Evolutionary conservation across 208 protist genomes (phyloP).

Genomic region (Angomonas desouzai): DNA sequence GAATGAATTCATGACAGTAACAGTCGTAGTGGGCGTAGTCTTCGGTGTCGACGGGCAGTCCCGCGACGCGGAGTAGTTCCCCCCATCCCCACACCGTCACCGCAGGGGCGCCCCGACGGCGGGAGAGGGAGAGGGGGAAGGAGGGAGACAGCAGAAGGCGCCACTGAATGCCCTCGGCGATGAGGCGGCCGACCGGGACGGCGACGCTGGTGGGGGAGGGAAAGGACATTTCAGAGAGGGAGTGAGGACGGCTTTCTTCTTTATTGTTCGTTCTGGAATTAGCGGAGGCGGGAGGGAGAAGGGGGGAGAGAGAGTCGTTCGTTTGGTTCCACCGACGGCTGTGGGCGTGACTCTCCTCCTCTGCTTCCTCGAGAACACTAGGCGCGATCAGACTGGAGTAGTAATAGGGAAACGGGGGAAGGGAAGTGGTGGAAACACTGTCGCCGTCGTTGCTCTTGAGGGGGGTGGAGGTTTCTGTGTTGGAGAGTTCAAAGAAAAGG

Average conservation of each 20-base stretch:
- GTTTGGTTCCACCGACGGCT: no score
- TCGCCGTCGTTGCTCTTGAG: neutral
- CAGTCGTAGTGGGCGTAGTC: neutral
- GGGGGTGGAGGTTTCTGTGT: no score
- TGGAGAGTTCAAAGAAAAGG: neutral
- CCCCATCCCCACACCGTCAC: neutral
- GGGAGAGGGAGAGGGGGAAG: neutral
- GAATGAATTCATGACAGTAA: constrained; percentile 3
- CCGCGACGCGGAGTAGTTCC: neutral
- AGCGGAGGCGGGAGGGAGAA: no score
- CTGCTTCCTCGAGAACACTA: no score
- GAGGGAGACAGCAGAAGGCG: neutral
- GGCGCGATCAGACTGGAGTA: no score
- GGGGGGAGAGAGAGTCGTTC: no score
- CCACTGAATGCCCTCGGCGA: neutral
- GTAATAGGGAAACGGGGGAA: no score
- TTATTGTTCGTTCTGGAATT: no score
- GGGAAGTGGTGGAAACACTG: no score
- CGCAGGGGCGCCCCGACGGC: no score
- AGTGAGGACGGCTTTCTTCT: neutral
- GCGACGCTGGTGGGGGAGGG: neutral
- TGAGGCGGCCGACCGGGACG: neutral
- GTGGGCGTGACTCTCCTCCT: no score
- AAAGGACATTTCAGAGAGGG: neutral
- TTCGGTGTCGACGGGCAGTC: neutral